Evolutionary conservation across 2,329 filamentous ascomycete genomes (phyloP).

Genomic region (Lojkania enalia): DNA sequence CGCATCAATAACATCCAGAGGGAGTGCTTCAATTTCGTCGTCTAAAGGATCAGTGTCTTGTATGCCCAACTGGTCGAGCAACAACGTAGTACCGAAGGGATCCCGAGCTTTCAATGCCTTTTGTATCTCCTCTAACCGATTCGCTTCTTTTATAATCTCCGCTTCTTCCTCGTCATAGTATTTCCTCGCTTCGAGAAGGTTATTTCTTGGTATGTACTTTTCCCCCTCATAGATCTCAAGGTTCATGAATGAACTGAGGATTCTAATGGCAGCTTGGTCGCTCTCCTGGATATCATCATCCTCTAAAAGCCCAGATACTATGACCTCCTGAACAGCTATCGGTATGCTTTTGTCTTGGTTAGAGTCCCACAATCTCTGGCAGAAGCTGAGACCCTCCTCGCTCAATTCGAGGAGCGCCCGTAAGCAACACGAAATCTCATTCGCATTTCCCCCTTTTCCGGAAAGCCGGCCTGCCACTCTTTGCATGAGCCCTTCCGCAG

Average conservation of each 20-base stretch:
- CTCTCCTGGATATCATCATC: conserved; percentile 13
- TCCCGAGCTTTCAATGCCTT: conserved; percentile 30
- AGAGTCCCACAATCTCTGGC: conserved; percentile 27
- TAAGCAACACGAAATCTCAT: conserved; percentile 21
- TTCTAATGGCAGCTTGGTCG: conserved; percentile 21
- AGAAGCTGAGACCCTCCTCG: conserved; percentile 20
- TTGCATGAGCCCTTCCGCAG: conserved; percentile 27
- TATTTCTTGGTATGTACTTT: conserved; percentile 11
- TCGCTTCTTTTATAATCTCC: conserved; percentile 29
- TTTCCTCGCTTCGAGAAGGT: conserved; percentile 19
- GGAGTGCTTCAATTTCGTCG: conserved; percentile 30
- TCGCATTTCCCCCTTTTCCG: conserved; percentile 11
- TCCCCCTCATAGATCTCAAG: conserved; percentile 15
- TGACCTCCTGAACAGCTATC: conserved; percentile 25
- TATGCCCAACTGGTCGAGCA: conserved; percentile 30
- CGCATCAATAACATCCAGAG: conserved; percentile 23
- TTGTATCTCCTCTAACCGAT: conserved; percentile 24
- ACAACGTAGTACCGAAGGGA: conserved; percentile 27
- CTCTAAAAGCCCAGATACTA: conserved; percentile 30
- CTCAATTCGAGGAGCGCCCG: conserved; percentile 15
- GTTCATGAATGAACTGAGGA: conserved; percentile 24
- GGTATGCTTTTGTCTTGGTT: conserved; percentile 13
- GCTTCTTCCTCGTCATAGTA: conserved; percentile 26
- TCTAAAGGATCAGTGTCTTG: conserved; percentile 29
- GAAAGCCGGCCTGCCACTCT: conserved; percentile 17